Evolutionary conservation across 1,284 basidiomycete genomes (phyloP).

Genomic region (Ustilago trichophora): DNA sequence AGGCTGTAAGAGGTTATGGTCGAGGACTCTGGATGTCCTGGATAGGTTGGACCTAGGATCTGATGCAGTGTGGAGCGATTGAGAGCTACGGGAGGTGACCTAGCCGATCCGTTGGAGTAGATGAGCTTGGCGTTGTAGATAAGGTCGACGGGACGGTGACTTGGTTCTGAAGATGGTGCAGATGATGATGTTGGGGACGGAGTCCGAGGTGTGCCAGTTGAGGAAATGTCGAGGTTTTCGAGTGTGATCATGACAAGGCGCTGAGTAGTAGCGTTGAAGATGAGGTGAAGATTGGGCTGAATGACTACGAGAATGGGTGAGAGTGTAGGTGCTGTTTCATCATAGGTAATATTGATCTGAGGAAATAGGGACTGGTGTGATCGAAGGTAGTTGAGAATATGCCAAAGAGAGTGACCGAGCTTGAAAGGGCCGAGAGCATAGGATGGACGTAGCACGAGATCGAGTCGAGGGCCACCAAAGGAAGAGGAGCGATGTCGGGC

Average conservation of each 20-base stretch:
- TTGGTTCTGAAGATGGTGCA: slow-evolving; percentile 19
- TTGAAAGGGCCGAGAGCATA: slow-evolving; percentile 42
- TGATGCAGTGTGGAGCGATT: slow-evolving; percentile 49
- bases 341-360: slow-evolving; percentile 42
- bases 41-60: slow-evolving; percentile 47
- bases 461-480: slow-evolving; percentile 25
- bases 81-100: slow-evolving; percentile 16
- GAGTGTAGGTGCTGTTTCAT: slow-evolving; percentile 22
- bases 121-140: slow-evolving; percentile 44
- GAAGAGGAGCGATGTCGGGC: slow-evolving; percentile 23
- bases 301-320: slow-evolving; percentile 37
- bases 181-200: background rate
- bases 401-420: slow-evolving; percentile 53
- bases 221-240: slow-evolving; percentile 24
- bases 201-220: background rate
- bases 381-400: slow-evolving; percentile 46
- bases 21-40: slow-evolving; percentile 21
- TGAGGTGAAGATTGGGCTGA: slow-evolving; percentile 41
- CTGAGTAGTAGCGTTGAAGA: slow-evolving; percentile 37
- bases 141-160: slow-evolving; percentile 34
- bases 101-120: slow-evolving; percentile 9
- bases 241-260: slow-evolving; percentile 44
- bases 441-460: slow-evolving; percentile 37
- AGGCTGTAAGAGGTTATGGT: slow-evolving; percentile 4
- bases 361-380: slow-evolving; percentile 47